phyloP scores from a whole-genome alignment of 2,329 filamentous ascomycete genomes.

The Dactylellina leptospora region DNA sequence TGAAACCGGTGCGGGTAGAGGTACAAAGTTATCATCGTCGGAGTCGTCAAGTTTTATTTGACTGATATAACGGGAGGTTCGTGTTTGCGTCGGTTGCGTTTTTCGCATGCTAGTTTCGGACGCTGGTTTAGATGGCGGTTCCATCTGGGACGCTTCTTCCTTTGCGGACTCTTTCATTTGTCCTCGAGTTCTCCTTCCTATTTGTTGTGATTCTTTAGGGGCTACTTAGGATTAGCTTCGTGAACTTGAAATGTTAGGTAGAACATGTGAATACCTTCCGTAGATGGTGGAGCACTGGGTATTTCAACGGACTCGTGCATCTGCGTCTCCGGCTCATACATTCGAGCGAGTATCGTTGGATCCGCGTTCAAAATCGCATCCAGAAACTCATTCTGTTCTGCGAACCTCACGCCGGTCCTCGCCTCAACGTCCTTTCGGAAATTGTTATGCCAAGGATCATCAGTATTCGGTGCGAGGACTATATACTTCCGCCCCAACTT shows the following conservation, averaged over 20 bases:
- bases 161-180: neutral
- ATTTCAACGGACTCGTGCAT: conserved; percentile 59
- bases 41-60: conserved; percentile 50
- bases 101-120: conserved; percentile 13
- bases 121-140: conserved; percentile 21
- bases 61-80: conserved; percentile 47
- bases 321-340: conserved; percentile 65
- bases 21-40: conserved; percentile 47
- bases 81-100: conserved; percentile 31
- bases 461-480: conserved; percentile 58
- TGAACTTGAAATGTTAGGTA: neutral
- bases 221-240: conserved; percentile 7
- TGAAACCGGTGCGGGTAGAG: conserved; percentile 31
- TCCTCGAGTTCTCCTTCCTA: conserved; percentile 13
- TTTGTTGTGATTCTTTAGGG: conserved; percentile 31
- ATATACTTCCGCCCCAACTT: conserved; percentile 25
- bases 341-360: conserved; percentile 74
- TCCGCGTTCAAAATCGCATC: conserved; percentile 87
- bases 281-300: conserved; percentile 57
- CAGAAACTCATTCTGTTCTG: conserved; percentile 90
- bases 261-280: conserved; percentile 54
- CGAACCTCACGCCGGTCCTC: conserved; percentile 78
- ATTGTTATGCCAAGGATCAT: conserved; percentile 26
- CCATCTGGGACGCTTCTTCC: conserved; percentile 7
- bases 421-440: conserved; percentile 44